Percentiles rank a stretch among this genome's conserved stretches.
These are phyloP conservation scores for Mucor saturninus DNA, from an alignment of 371 early-diverging fungal species.

Conservation along the genomic window DNA sequence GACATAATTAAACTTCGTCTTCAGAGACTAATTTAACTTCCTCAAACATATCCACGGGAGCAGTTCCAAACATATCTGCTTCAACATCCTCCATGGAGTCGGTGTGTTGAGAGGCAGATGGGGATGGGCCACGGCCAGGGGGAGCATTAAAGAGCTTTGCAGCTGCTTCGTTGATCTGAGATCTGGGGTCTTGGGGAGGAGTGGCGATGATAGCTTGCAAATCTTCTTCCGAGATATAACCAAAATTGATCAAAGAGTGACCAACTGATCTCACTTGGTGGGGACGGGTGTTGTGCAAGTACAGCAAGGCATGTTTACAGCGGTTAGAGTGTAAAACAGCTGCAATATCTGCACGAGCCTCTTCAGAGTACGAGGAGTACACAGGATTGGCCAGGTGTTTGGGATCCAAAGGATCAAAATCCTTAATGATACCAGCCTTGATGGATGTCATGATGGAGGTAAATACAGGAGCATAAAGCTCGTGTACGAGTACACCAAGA, in stretches of 20 bases:
- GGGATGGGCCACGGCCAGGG: too few relatives aligned
- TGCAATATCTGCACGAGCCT: not conserved
- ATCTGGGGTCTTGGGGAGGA: too few relatives aligned
- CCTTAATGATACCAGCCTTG: not conserved
- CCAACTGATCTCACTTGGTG: not conserved
- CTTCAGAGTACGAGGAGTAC: not conserved
- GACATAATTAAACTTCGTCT: too few relatives aligned
- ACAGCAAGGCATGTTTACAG: not conserved
- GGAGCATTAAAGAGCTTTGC: too few relatives aligned
- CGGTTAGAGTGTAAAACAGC: not conserved
- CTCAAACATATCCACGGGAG: too few relatives aligned
- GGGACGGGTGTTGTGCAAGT: not conserved
- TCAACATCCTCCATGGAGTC: too few relatives aligned
- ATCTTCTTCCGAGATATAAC: not conserved
- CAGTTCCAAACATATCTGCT: too few relatives aligned
- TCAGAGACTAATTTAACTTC: too few relatives aligned
- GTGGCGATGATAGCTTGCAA: not conserved
- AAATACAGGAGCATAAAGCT: not conserved
- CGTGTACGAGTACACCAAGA: slow-evolving; percentile 1
- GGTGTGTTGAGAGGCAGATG: too few relatives aligned
- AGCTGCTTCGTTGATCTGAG: too few relatives aligned
- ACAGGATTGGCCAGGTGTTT: not conserved
- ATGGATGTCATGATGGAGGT: not conserved
- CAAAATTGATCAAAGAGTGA: not conserved
- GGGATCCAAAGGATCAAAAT: not conserved